Conservation (phyloP, 495 filamentous ascomycete species). For the Beverwykella pulmonaria region DNA sequence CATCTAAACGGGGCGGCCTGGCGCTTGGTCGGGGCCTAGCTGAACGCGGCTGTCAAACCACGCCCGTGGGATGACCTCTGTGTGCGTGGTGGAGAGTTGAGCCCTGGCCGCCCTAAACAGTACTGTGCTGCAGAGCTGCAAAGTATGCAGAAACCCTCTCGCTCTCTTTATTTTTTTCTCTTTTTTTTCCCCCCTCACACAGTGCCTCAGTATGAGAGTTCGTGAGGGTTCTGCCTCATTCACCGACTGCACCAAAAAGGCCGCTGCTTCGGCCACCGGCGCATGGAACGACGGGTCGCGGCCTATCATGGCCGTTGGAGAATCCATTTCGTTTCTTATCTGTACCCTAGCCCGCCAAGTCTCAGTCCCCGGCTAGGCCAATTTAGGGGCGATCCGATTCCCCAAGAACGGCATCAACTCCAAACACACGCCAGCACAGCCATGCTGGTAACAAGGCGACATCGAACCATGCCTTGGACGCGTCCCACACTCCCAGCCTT, state of each 20-base stretch:
- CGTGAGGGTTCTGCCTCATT: too few species aligned
- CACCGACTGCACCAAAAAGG: too few species aligned
- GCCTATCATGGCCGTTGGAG: constrained; percentile 26
- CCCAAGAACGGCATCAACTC: neutral
- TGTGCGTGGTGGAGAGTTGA: too few species aligned
- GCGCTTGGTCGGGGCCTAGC: constrained; percentile 6
- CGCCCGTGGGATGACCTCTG: constrained; percentile 26
- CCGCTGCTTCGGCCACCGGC: constrained; percentile 5
- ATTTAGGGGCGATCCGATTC: neutral
- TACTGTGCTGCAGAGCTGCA: too few species aligned
- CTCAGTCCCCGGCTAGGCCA: neutral
- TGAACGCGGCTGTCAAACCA: constrained; percentile 26
- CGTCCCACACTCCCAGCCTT: neutral
- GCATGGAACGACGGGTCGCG: neutral
- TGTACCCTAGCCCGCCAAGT: constrained; percentile 20
- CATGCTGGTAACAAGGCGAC: neutral
- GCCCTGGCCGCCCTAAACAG: too few species aligned
- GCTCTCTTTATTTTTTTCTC: too few species aligned
- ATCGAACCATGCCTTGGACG: neutral
- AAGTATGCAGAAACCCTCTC: too few species aligned
- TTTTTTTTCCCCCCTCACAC: too few species aligned
- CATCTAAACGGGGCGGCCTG: constrained; percentile 20
- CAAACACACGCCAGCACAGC: neutral
- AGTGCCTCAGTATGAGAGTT: too few species aligned
- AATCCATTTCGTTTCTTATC: constrained; percentile 32